Evolutionary conservation across 2,329 filamentous ascomycete species (phyloP).

Genomic region (Talaromyces piceae): DNA sequence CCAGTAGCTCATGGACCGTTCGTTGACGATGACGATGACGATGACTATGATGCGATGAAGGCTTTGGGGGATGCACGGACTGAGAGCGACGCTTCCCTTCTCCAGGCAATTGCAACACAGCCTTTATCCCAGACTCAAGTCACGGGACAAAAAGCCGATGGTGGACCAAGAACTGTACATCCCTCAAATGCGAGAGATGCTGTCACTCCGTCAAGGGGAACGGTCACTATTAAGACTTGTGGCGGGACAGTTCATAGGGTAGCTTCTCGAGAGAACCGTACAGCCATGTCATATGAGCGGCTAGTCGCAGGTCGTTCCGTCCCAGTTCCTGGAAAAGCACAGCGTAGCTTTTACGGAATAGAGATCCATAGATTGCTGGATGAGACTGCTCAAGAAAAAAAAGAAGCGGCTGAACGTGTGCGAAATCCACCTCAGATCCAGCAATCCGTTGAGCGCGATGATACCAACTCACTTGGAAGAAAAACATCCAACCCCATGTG

Average conservation of each 20-base stretch:
- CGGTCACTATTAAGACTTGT: slow-evolving; percentile 38
- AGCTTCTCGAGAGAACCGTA: slow-evolving; percentile 27
- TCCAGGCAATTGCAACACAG: slow-evolving; percentile 3
- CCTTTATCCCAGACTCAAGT: background rate
- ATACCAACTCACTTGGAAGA: slow-evolving; percentile 18
- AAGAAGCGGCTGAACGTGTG: slow-evolving; percentile 21
- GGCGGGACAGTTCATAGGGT: slow-evolving; percentile 43
- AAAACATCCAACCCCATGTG: slow-evolving; percentile 52
- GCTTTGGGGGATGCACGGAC: slow-evolving; percentile 24
- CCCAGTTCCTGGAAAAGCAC: slow-evolving; percentile 46
- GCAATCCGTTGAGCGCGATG: slow-evolving; percentile 26
- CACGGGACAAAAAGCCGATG: background rate
- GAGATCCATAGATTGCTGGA: slow-evolving; percentile 80
- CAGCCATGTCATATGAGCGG: slow-evolving; percentile 43
- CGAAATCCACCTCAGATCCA: slow-evolving; percentile 15
- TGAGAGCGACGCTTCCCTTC: slow-evolving; percentile 23
- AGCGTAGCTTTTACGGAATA: slow-evolving; percentile 76
- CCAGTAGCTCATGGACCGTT: slow-evolving; percentile 6
- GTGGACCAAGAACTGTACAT: background rate
- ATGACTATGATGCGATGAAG: slow-evolving; percentile 21
- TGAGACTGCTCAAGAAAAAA: slow-evolving; percentile 56
- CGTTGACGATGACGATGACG: slow-evolving; percentile 8
- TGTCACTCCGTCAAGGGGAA: slow-evolving; percentile 11
- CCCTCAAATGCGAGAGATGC: background rate
- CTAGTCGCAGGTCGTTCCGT: slow-evolving; percentile 48